Base-by-base conservation (phyloP, 2,329 filamentous ascomycete species). In the Bipolaris sorokiniana region DNA sequence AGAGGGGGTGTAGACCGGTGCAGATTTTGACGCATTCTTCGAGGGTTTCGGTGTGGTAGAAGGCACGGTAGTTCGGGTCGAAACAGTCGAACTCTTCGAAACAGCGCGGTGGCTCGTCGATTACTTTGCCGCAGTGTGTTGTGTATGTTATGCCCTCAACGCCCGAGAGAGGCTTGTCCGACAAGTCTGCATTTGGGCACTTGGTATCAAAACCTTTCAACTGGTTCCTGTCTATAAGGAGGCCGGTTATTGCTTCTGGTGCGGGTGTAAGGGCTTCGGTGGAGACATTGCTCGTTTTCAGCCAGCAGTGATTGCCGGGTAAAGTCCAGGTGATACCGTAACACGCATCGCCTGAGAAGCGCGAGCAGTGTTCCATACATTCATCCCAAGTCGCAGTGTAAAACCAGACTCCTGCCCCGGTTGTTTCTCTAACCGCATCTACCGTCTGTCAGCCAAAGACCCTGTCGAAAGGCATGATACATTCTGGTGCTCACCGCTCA, bases 361-460 rank as follows among this genome's bases (percentile, higher is more conserved):
- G 61, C 23, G 71, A 74, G 55, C 72, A 75, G 37, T 59, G 68
- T 26, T 73, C 71, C 65, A 74, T 67, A 41, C 71, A 74, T 65
- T 68, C 34, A 54, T 22, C 62, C 69, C 68, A 11, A 13, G 56
- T 64, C 13, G 48, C 38, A 6, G 62, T 56, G 5, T 41, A 51
- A 51, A 71, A 69, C 5, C 63, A 42, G 41, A 45, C 10, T 16
- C 46, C 48, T 2, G 18, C 11, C 15, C 48, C 48, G 15, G 36
- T 36, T 9, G 11, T 22, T 3, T 16, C 49, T 11, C 15, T 46
- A 41, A 56, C 15, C 4, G 67, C 68, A 57, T 72, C 68, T 69
- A 28, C 15, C 16, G 18, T 23, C 23, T 56, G 28, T 68, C 28
- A 65, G 52, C 11, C 7, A 11, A 45, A 9, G 18, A 26, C 2